Evolutionary conservation across 371 early-diverging fungal species (phyloP).

Genomic region (Thermomucor indicae-seudaticae): DNA sequence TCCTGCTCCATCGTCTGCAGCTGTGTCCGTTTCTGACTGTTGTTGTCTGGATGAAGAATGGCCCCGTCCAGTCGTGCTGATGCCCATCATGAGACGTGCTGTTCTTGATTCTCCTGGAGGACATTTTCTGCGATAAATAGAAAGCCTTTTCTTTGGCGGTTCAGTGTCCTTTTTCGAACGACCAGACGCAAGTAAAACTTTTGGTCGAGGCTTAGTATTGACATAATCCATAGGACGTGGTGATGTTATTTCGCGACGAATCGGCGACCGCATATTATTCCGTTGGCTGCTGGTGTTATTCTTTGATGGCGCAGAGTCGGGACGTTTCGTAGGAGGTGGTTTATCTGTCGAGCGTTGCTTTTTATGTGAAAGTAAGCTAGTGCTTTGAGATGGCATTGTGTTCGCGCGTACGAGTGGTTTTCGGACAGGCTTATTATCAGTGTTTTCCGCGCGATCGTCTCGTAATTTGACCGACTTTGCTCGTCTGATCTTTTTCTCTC

Average conservation of each 20-base stretch:
- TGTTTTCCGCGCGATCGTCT: not conserved
- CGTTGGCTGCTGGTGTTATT: not conserved
- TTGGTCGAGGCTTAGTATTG: slow-evolving; percentile 5
- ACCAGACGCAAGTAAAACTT: slow-evolving; percentile 7
- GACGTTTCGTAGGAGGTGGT: too few relatives aligned
- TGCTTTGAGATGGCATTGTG: slow-evolving; percentile 18
- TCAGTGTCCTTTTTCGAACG: slow-evolving; percentile 8
- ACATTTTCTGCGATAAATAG: slow-evolving; percentile 28
- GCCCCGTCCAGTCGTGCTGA: slow-evolving; percentile 30
- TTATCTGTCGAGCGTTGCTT: not conserved
- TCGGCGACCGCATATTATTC: too few relatives aligned
- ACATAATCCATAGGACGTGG: too few relatives aligned
- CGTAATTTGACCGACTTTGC: slow-evolving; percentile 5
- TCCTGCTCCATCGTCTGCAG: not conserved
- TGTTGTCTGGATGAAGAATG: slow-evolving; percentile 13
- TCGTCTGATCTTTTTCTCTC: slow-evolving; percentile 3
- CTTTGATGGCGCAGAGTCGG: not conserved
- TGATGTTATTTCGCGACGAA: too few relatives aligned
- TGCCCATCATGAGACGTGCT: slow-evolving; percentile 38
- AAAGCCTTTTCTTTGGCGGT: slow-evolving; percentile 17
- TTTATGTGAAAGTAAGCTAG: not conserved
- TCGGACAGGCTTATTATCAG: not conserved
- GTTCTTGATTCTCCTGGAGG: slow-evolving; percentile 37
- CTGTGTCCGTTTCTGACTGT: slow-evolving; percentile 7
- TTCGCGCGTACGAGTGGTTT: slow-evolving; percentile 16